Base-by-base conservation (phyloP, 2,329 filamentous ascomycete species). In the Emericellopsis cladophorae region DNA sequence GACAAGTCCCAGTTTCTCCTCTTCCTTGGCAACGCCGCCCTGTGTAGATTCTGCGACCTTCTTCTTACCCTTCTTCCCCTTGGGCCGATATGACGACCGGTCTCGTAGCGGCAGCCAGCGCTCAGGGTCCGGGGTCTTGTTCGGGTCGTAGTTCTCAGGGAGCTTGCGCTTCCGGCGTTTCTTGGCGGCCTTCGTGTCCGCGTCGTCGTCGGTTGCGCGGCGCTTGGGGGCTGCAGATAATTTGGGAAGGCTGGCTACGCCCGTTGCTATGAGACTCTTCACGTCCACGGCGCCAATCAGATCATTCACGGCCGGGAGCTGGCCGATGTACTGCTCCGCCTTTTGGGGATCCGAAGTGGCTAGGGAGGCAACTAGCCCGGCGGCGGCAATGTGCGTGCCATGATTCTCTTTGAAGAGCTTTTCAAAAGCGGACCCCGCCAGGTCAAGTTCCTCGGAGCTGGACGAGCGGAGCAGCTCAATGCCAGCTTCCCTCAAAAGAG, bases 61-160 rank as follows among this genome's bases (percentile, higher is more conserved):
- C 72, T 88, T 82, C 71, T 87, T 90, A 42, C 86, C 85, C 71
- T 95, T 94, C 67, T 84, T 88, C 6, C 88, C 88, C 66, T 92
- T 95, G 7, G 89, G 88, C 37, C 84, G 71, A 62, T 95, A 98
- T 33, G 79, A 84, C 51, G 84, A 92, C 43, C 92, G 75, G 58
- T 98, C 92, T 40, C 84, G 79, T 53, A 96, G 68, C 11, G 92
- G 90, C 45, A 98, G 64, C 92, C 92, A 98, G 46, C 92, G 74
- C 62, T 98, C 92, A 0, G 87, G 81, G 59, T 98, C 92, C 29
- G 85, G 75, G 48, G 79, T 80, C 68, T 88, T 93, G 50, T 72
- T 76, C 40, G 84, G 74, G 44, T 87, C 84, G 53, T 77, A 85
- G 52, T 80, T 73, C 61, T 85, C 86, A 26, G 83, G 83, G 52